These are phyloP conservation scores for Hygrocybe coccinea DNA, from an alignment of 768 basidiomycete genomes.

Conservation along the genomic window DNA sequence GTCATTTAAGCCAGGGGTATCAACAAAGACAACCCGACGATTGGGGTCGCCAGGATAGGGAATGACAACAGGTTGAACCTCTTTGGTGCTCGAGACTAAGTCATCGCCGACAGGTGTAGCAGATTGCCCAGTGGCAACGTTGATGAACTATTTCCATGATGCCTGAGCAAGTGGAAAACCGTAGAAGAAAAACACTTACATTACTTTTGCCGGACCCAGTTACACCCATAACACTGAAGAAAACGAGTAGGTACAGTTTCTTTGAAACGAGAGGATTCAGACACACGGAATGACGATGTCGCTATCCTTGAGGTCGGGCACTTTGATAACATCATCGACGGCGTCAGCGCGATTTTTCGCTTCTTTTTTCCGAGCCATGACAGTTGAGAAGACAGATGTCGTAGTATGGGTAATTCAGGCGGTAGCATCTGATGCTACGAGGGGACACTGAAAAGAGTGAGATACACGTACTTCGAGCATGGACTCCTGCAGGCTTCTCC, in stretches of 20 bases:
- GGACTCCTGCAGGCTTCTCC: too few relatives aligned
- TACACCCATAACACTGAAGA: neutral
- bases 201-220: slow-evolving; percentile 24
- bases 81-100: slow-evolving; percentile 36
- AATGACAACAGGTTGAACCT: slow-evolving; percentile 29
- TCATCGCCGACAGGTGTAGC: slow-evolving; percentile 11
- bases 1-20: slow-evolving; percentile 36
- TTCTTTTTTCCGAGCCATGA: too few relatives aligned
- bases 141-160: slow-evolving; percentile 20
- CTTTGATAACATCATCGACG: too few relatives aligned
- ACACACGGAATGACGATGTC: slow-evolving; percentile 8
- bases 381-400: too few relatives aligned
- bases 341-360: too few relatives aligned
- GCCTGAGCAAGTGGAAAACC: neutral
- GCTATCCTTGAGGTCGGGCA: neutral
- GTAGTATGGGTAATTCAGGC: too few relatives aligned
- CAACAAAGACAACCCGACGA: slow-evolving; percentile 34
- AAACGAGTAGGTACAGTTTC: neutral
- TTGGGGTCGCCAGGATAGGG: slow-evolving; percentile 23
- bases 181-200: slow-evolving; percentile 12
- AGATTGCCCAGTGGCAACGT: slow-evolving; percentile 14
- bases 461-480: too few relatives aligned
- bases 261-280: too few relatives aligned
- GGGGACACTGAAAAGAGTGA: too few relatives aligned
- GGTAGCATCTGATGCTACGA: too few relatives aligned